A percentile compares a stretch with the other conserved stretches of the same genome.
These are phyloP conservation scores for Xylariaceae sp. DNA, from an alignment of 2,329 filamentous ascomycete genomes.

Conservation along the genomic window DNA sequence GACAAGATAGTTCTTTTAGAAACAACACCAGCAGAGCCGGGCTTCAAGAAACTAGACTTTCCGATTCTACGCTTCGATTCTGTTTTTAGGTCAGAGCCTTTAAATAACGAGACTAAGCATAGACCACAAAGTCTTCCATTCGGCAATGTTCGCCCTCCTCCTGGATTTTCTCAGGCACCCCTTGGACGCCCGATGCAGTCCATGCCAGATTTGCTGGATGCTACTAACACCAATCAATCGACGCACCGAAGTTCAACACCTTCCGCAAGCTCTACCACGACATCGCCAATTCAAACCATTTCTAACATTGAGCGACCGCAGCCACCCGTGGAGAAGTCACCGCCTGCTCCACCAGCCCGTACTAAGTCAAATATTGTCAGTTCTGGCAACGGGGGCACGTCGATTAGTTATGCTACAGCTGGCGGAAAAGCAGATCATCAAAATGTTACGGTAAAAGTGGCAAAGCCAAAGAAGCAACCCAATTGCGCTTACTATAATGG, in stretches of 20 bases:
- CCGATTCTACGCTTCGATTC: constrained; percentile 30
- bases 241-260: constrained; percentile 6
- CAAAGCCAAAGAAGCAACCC: constrained; percentile 30
- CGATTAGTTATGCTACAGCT: constrained; percentile 33
- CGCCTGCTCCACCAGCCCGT: constrained; percentile 6
- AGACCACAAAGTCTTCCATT: constrained; percentile 13
- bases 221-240: constrained; percentile 14
- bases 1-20: constrained; percentile 29
- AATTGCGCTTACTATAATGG: constrained; percentile 30
- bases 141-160: constrained; percentile 18
- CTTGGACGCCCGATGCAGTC: constrained; percentile 23
- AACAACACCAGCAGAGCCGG: constrained; percentile 31
- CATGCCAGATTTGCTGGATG: constrained; percentile 9
- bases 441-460: constrained; percentile 31
- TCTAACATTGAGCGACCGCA: constrained; percentile 1
- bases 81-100: constrained; percentile 30
- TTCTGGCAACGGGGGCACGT: constrained; percentile 33
- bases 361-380: constrained; percentile 28
- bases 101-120: constrained; percentile 31
- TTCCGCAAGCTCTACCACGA: constrained; percentile 7
- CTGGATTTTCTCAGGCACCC: constrained; percentile 18
- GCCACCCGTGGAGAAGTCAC: constrained; percentile 4
- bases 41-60: constrained; percentile 29
- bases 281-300: constrained; percentile 9
- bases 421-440: constrained; percentile 29